These are phyloP conservation scores for Zymoseptoria crescenta DNA, from an alignment of 2,329 filamentous ascomycete species.

Conservation along the genomic window DNA sequence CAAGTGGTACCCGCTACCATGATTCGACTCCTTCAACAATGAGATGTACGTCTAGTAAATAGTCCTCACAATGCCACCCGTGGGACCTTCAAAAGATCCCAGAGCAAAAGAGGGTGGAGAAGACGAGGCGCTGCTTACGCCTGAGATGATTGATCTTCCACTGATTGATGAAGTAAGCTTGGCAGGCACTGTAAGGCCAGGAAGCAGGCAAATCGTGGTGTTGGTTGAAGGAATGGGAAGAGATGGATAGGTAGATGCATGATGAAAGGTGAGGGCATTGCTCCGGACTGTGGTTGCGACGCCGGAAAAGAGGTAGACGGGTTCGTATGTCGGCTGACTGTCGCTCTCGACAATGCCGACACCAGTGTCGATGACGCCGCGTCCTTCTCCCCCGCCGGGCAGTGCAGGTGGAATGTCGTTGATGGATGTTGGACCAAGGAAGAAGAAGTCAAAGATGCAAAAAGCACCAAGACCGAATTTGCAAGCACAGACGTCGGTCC, in stretches of 20 bases:
- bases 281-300: neutral
- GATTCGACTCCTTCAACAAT: neutral
- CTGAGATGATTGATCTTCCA: slow-evolving; percentile 40
- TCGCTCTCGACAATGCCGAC: neutral
- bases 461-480: neutral
- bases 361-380: neutral
- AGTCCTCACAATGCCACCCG: slow-evolving; percentile 38
- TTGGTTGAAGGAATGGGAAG: neutral
- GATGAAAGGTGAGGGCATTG: neutral
- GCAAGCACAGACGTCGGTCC: too few relatives aligned
- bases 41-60: slow-evolving; percentile 40
- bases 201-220: slow-evolving; percentile 46
- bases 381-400: neutral
- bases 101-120: slow-evolving; percentile 44
- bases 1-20: neutral
- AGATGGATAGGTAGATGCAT: neutral
- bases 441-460: neutral
- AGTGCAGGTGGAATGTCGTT: neutral
- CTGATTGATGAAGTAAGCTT: slow-evolving; percentile 44
- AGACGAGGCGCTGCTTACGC: slow-evolving; percentile 48
- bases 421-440: neutral
- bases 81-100: slow-evolving; percentile 2
- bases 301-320: neutral
- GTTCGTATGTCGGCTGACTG: neutral
- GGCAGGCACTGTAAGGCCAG: slow-evolving; percentile 38